Evolutionary conservation across 176 grass and related monocot species (phyloP), one percentile per base, ranked within the genome.

Genomic region (Areca catechu): DNA sequence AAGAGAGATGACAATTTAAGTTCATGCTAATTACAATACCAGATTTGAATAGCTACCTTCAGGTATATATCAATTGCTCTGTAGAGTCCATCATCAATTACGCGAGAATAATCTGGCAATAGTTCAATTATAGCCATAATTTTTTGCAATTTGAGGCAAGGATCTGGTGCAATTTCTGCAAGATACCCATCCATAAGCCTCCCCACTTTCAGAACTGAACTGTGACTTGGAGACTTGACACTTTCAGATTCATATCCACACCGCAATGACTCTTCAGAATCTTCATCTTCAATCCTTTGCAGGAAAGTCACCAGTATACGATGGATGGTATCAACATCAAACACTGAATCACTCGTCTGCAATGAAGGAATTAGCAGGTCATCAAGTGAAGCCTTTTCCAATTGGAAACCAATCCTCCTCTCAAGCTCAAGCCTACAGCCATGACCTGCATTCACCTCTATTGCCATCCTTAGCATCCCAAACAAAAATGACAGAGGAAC

Each of bases 391-490:
- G 74, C 80, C 76, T 84, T 83, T 63, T 96, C 91, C 51, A 96
- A 76, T 63, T 86, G 91, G 6, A 87, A 80, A 1, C 83, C 77
- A 1, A 96, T 84, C 69, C 80, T 77, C 68, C 80, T 90, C 71
- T 96, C 91, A 4, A 96, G 67, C 14, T 96, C 91, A 3, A 90
- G 78, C 63, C 86, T 85, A 22, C 71, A 90, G 7, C 76, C 72
- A 1, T 80, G 63, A 5, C 71, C 62, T 2, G 86, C 71, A 58
- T 84, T 76, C 18, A 88, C 74, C 72, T 96, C 86, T 10, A 96
- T 85, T 16, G 83, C 83, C 86, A 90, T 85, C 52, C 91, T 87
- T 51, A 96, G 62, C 83, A 96, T 90, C 20, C 91, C 91, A 22
- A 96, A 90, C 21, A 96, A 37, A 76, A 96, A 96, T 0, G 86